A percentile compares a stretch with the other conserved stretches of the same genome.
Conservation (phyloP, 148 eudicot genomes). For the Nepenthes mirabilis region DNA sequence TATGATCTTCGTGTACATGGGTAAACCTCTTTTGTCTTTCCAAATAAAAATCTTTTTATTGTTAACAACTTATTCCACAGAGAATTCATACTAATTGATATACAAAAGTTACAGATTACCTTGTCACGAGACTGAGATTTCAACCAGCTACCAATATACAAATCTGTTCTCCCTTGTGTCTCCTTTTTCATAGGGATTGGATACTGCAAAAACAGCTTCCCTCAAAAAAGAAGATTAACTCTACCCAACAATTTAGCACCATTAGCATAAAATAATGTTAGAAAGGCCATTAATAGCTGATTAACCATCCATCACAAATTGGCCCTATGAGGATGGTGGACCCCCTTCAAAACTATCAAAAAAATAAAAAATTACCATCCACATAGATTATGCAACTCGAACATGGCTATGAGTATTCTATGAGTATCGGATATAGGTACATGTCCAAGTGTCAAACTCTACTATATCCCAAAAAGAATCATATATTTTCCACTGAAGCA, state of each 20-base stretch:
- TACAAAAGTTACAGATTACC: constrained; percentile 22
- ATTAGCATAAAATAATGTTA: too few species aligned
- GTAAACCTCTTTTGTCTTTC: neutral
- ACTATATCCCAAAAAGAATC: too few species aligned
- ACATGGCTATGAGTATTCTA: neutral
- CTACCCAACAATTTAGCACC: too few species aligned
- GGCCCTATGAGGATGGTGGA: too few species aligned
- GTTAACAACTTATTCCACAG: too few species aligned
- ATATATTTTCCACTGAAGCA: too few species aligned
- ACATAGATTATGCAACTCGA: neutral
- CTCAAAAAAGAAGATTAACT: too few species aligned
- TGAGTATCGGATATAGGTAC: too few species aligned
- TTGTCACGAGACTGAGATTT: constrained; percentile 87
- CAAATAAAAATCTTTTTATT: neutral
- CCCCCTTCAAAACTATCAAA: too few species aligned
- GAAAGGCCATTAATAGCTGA: neutral
- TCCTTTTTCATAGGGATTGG: constrained; percentile 84
- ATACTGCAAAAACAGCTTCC: constrained; percentile 34
- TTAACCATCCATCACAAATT: too few species aligned
- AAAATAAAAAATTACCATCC: neutral
- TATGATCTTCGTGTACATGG: neutral
- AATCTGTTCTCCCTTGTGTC: constrained; percentile 89
- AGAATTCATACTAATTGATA: neutral
- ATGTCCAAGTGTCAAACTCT: too few species aligned
- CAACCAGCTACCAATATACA: constrained; percentile 73